Percentiles rank a stretch among this genome's conserved stretches.
Conservation (phyloP, 306 rosid species). For the cucumber (Cucumis sativus) region DNA sequence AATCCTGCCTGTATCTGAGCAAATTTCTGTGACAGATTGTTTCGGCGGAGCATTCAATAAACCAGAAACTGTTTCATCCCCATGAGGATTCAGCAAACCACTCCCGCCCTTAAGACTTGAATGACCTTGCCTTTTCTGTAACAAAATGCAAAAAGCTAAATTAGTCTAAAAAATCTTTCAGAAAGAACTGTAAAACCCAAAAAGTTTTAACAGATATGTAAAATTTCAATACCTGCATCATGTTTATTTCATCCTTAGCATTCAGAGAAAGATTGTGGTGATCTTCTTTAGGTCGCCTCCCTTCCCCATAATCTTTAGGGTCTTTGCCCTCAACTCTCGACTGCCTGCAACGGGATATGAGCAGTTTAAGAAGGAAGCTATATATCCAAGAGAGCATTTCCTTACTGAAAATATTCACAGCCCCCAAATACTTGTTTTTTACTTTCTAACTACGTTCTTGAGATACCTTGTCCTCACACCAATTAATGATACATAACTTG, state of each 20-base stretch:
- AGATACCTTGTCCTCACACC: not conserved
- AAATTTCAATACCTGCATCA: constrained; percentile 25
- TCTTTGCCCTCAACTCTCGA: constrained; percentile 30
- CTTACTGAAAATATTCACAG: not conserved
- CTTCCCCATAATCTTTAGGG: constrained; percentile 29
- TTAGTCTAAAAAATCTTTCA: constrained; percentile 1
- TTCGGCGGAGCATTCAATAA: constrained; percentile 33
- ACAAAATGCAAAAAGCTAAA: not conserved
- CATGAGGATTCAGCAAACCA: constrained; percentile 32
- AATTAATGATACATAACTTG: not conserved
- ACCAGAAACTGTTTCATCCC: constrained; percentile 47
- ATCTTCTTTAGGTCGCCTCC: constrained; percentile 35
- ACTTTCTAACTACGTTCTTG: not conserved
- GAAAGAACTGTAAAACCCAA: not conserved
- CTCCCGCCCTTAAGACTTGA: constrained; percentile 30
- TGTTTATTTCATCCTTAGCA: constrained; percentile 19
- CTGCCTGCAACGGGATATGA: constrained; percentile 28
- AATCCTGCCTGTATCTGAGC: constrained; percentile 27
- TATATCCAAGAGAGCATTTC: not conserved
- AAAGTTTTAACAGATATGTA: not conserved
- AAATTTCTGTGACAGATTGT: constrained; percentile 24
- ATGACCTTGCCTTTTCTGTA: constrained; percentile 42
- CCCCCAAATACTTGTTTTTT: not conserved
- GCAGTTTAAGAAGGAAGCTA: not conserved
- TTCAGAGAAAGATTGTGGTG: constrained; percentile 18